Percentiles rank a stretch among this genome's conserved stretches.
These are phyloP conservation scores for sorghum (Sorghum bicolor) DNA, from an alignment of 176 grass and related monocot genomes.

Conservation along the genomic window Sorghum_bicolor_NCBIv3 NC_012875.2:47414001-47414500, in stretches of 20 bases:
- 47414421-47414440: background rate
- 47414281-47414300: background rate
- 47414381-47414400: too few relatives aligned
- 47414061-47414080: background rate
- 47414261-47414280: background rate
- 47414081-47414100: slow-evolving; percentile 4
- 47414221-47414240: background rate
- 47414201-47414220: background rate
- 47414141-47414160: background rate
- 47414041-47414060: too few relatives aligned
- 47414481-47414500: background rate
- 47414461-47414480: background rate
- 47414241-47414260: slow-evolving; percentile 17
- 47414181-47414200: too few relatives aligned
- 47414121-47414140: background rate
- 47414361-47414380: too few relatives aligned
- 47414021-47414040: too few relatives aligned
- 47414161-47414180: background rate
- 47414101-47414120: slow-evolving; percentile 1
- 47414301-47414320: background rate
- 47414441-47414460: background rate
- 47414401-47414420: background rate
- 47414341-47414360: too few relatives aligned
- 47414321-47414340: too few relatives aligned
- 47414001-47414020: too few relatives aligned